A percentile compares a stretch with the other conserved stretches of the same genome.
phyloP scores from a whole-genome alignment of 2,329 filamentous ascomycete genomes.

The Arthrinium phaeospermum region DNA sequence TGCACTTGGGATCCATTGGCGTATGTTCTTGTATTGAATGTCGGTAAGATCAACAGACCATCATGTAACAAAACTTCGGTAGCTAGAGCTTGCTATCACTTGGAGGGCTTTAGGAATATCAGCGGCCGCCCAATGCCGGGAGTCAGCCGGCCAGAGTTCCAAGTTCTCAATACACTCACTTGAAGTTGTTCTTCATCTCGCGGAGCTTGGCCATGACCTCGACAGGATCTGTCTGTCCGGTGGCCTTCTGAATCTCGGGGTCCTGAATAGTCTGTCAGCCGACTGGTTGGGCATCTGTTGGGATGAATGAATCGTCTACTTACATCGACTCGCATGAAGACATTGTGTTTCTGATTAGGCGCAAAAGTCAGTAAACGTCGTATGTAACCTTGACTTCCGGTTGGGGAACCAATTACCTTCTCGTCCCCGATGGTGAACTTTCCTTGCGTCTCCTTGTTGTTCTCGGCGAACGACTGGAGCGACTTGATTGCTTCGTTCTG shows the following conservation, averaged over 20 bases:
- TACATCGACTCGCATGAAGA: slow-evolving; percentile 90
- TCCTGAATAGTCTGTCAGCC: slow-evolving; percentile 58
- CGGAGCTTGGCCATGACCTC: slow-evolving; percentile 85
- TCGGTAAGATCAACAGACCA: not conserved
- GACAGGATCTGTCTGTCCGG: slow-evolving; percentile 79
- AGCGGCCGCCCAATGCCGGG: not conserved
- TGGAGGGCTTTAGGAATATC: slow-evolving; percentile 21
- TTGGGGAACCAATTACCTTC: slow-evolving; percentile 65
- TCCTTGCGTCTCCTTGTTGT: slow-evolving; percentile 88
- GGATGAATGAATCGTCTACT: slow-evolving; percentile 38
- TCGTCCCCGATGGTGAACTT: slow-evolving; percentile 97
- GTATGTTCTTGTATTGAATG: not conserved
- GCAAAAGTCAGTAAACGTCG: slow-evolving; percentile 21
- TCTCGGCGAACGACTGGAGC: slow-evolving; percentile 76
- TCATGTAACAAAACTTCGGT: not conserved
- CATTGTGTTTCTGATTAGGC: slow-evolving; percentile 76
- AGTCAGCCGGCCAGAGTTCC: not conserved
- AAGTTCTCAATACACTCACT: slow-evolving; percentile 50
- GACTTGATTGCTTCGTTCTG: slow-evolving; percentile 78
- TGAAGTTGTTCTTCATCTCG: slow-evolving; percentile 87
- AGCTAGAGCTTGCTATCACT: slow-evolving; percentile 22
- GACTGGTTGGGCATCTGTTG: not conserved
- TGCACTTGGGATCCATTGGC: not conserved
- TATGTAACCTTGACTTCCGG: not conserved
- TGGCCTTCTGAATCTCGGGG: slow-evolving; percentile 81